Evolutionary conservation across 1,139 yeast genomes (phyloP).

Genomic region (Keqinozyma sinolaborantium): DNA sequence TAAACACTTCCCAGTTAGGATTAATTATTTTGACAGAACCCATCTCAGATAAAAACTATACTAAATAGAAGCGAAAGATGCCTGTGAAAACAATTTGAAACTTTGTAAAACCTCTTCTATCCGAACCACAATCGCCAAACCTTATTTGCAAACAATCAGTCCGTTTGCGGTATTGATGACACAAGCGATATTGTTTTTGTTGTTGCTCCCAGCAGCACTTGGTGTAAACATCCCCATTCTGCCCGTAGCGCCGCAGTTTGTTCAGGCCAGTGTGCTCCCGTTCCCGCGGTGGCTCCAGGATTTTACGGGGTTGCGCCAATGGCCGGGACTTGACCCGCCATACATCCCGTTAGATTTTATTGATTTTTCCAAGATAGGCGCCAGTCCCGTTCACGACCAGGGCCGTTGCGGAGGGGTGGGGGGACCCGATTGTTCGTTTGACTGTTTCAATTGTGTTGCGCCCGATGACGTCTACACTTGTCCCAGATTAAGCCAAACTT

Average conservation of each 20-base stretch:
- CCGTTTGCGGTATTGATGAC: no score
- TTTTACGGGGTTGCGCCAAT: constrained; percentile 65
- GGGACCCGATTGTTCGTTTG: constrained; percentile 70
- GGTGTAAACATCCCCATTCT: constrained; percentile 5
- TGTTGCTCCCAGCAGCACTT: constrained; percentile 2
- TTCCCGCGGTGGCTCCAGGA: constrained; percentile 79
- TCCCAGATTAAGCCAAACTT: constrained; percentile 73
- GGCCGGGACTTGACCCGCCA: constrained; percentile 90
- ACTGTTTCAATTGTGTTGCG: constrained; percentile 77
- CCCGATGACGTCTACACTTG: constrained; percentile 78
- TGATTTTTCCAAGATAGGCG: constrained; percentile 50
- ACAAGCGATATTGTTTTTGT: constrained; percentile 2
- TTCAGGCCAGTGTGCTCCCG: constrained; percentile 23
- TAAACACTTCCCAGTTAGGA: no score
- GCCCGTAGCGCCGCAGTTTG: constrained; percentile 1
- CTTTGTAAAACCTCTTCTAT: no score
- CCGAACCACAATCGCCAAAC: no score
- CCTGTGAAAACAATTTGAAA: no score
- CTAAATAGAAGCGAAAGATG: no score
- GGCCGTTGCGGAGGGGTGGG: constrained; percentile 53
- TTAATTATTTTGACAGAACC: no score
- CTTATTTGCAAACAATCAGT: no score
- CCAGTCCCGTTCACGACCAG: constrained; percentile 45
- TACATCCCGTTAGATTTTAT: constrained; percentile 77
- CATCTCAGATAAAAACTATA: no score